These are phyloP conservation scores for Austroboletus festivus DNA, from an alignment of 768 basidiomycete species.

Conservation along the genomic window DNA sequence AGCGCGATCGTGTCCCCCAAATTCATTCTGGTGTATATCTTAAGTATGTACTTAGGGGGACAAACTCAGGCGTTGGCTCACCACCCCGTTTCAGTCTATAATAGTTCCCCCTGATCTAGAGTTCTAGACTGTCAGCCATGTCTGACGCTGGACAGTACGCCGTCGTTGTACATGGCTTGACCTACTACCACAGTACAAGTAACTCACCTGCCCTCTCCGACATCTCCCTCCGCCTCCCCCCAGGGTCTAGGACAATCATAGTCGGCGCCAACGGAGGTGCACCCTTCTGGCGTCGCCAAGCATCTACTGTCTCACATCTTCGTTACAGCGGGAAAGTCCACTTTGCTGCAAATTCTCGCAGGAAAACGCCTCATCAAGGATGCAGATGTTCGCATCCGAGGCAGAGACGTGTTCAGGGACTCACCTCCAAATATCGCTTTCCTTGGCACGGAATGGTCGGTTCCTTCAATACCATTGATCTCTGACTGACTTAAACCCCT, in stretches of 20 bases:
- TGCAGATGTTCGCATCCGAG: constrained; percentile 69
- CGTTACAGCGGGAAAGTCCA: constrained; percentile 84
- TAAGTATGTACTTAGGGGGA: too few species aligned
- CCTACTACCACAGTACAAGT: constrained; percentile 51
- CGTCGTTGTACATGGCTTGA: constrained; percentile 46
- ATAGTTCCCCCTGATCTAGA: too few species aligned
- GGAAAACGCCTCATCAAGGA: constrained; percentile 78
- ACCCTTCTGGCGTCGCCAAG: constrained; percentile 19
- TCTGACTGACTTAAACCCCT: not conserved
- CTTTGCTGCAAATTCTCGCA: constrained; percentile 88
- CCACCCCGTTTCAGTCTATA: too few species aligned
- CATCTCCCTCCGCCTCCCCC: constrained; percentile 63
- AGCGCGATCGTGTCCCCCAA: too few species aligned
- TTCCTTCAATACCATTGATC: constrained; percentile 9
- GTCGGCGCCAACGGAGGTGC: constrained; percentile 93
- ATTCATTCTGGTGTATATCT: too few species aligned
- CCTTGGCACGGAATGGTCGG: constrained; percentile 91
- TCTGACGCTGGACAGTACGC: constrained; percentile 4
- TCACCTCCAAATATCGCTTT: constrained; percentile 81
- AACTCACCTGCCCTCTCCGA: constrained; percentile 54
- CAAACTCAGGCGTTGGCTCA: too few species aligned
- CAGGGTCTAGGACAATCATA: constrained; percentile 79
- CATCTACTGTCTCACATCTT: not conserved
- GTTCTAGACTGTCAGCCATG: too few species aligned
- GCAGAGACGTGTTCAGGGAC: constrained; percentile 84